These are phyloP conservation scores for Marasmius tenuissimus DNA, from an alignment of 1,284 basidiomycete species.

Conservation along the genomic window DNA sequence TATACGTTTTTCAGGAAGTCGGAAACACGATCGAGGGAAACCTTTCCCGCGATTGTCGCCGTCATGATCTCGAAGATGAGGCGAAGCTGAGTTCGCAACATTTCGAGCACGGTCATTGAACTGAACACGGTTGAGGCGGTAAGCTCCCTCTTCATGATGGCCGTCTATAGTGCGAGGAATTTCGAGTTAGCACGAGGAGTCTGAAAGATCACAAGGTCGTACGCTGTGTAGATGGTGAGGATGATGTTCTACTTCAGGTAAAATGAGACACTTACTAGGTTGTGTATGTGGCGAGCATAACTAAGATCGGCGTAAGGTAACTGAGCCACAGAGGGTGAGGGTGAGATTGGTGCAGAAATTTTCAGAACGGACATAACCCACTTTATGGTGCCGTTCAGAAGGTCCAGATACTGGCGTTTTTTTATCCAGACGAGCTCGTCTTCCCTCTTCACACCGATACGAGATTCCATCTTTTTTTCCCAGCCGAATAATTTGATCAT, in stretches of 20 bases:
- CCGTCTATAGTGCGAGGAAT: conserved; percentile 25
- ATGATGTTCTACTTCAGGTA: not conserved
- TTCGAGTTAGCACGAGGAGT: no score
- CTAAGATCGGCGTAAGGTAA: conserved; percentile 60
- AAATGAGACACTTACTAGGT: conserved; percentile 40
- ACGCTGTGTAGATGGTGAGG: not conserved
- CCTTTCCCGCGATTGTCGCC: conserved; percentile 34
- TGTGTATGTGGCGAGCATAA: conserved; percentile 68
- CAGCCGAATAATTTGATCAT: conserved; percentile 75
- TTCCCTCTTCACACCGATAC: conserved; percentile 50
- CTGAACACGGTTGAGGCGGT: conserved; percentile 40
- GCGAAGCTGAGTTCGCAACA: conserved; percentile 39
- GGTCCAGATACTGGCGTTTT: conserved; percentile 40
- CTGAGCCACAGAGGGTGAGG: conserved; percentile 28
- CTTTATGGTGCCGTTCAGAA: conserved; percentile 45
- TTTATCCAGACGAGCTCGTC: conserved; percentile 51
- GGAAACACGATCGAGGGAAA: conserved; percentile 49
- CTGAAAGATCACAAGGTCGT: no score
- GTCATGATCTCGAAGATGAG: conserved; percentile 27
- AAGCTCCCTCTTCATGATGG: conserved; percentile 37
- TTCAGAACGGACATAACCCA: conserved; percentile 27
- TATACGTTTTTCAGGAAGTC: conserved; percentile 42
- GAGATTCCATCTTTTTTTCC: conserved; percentile 54
- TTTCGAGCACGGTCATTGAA: conserved; percentile 46
- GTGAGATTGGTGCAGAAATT: not conserved